Conservation (phyloP, 176 grass and related monocot species). For the Panicum miliaceum region DNA sequence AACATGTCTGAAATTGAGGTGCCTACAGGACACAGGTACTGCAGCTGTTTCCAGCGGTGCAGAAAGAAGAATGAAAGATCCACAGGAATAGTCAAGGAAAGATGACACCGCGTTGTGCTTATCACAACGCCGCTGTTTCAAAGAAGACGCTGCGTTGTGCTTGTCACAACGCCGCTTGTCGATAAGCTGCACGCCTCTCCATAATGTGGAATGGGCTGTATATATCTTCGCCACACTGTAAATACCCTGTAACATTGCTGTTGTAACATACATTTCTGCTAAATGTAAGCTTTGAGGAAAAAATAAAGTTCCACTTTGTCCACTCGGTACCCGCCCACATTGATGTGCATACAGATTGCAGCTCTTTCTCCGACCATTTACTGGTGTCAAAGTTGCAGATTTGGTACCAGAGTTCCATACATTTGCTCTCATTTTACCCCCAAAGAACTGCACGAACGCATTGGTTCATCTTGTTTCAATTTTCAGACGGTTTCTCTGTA, state of each 20-base stretch:
- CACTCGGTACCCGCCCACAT: neutral
- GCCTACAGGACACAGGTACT: constrained; percentile 64
- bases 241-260: constrained; percentile 31
- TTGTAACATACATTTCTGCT: neutral
- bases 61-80: constrained; percentile 68
- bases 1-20: constrained; percentile 23
- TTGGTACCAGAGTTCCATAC: neutral
- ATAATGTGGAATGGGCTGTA: neutral
- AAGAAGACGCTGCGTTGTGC: constrained; percentile 2
- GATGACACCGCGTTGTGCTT: constrained; percentile 4
- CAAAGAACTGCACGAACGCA: neutral
- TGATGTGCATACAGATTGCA: neutral
- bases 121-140: neutral
- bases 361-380: neutral
- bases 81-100: constrained; percentile 23
- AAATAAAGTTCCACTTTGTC: neutral
- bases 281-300: neutral
- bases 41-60: constrained; percentile 55
- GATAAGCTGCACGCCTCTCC: neutral
- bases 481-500: neutral
- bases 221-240: constrained; percentile 23
- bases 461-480: neutral
- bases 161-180: neutral
- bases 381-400: neutral
- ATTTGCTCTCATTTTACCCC: neutral